Evolutionary conservation across 306 rosid genomes (phyloP), one percentile per base, ranked within the genome.

Genomic region (Malus orientalis): DNA sequence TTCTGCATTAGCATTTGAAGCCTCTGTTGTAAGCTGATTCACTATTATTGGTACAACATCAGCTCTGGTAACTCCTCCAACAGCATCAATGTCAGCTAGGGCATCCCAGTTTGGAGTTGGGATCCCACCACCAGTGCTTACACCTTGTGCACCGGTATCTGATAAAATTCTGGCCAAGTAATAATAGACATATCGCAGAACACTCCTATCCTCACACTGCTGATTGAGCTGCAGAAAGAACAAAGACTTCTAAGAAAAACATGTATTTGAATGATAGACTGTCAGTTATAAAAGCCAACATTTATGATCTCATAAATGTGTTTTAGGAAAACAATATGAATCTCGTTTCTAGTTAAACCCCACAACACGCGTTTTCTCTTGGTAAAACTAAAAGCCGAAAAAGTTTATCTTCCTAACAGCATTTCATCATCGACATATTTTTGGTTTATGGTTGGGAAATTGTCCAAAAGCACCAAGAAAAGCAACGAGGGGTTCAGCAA

Each of bases 91-190:
- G 86, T 92, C 97, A 64, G 99, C 99, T 73, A 95, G 85, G 75
- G 97, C 97, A 89, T 95, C 99, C 99, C 99, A 95, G 83, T 95
- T 92, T 45, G 99, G 99, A 13, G 99, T 95, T 53, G 99, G 99
- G 82, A 95, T 95, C 85, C 99, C 99, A 80, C 98, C 98, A 66
- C 98, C 98, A 3, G 93, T 78, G 83, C 93, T 88, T 83, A 92
- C 84, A 65, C 99, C 96, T 82, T 92, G 99, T 65, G 99, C 78
- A 55, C 96, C 89, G 32, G 88, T 90, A 76, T 95, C 99, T 33
- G 97, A 95, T 80, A 95, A 86, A 81, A 95, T 95, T 83, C 99
- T 86, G 79, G 97, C 99, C 81, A 95, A 86, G 80, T 95, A 95
- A 84, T 95, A 95, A 80, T 90, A 95, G 64, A 92, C 97, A 60